Evolutionary conservation across 2,329 filamentous ascomycete species (phyloP).

Genomic region (Basipetospora chlamydospora): DNA sequence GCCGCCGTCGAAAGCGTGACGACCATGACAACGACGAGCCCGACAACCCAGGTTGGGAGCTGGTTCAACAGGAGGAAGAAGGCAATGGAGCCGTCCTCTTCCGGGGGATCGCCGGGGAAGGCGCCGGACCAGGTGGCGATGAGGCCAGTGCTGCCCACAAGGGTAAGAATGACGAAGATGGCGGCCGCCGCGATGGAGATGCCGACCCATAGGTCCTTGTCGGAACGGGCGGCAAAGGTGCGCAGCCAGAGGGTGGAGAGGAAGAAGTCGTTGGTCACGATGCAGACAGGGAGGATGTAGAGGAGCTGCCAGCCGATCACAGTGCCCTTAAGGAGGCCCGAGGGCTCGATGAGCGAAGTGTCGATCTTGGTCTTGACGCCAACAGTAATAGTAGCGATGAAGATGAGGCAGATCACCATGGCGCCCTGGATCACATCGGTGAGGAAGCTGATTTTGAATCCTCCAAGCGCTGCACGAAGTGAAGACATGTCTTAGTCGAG

Average conservation of each 20-base stretch:
- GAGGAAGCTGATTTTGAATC: conserved; percentile 71
- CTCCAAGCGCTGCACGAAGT: conserved; percentile 64
- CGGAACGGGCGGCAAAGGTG: conserved; percentile 65
- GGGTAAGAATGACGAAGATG: conserved; percentile 54
- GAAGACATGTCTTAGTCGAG: too few species aligned
- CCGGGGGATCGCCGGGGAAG: conserved; percentile 45
- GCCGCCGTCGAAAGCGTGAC: conserved; percentile 62
- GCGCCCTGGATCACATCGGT: conserved; percentile 70
- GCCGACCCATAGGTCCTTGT: conserved; percentile 64
- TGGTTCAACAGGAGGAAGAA: conserved; percentile 62
- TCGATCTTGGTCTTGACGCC: conserved; percentile 63
- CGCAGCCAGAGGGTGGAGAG: conserved; percentile 74
- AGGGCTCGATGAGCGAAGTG: conserved; percentile 49
- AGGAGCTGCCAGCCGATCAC: conserved; percentile 73
- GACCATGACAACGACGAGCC: conserved; percentile 68
- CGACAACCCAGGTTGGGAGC: conserved; percentile 68
- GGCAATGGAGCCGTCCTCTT: conserved; percentile 48
- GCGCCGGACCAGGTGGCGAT: conserved; percentile 68
- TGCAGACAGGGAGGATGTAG: conserved; percentile 69
- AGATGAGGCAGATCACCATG: conserved; percentile 62
- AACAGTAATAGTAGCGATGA: conserved; percentile 65
- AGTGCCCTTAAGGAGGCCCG: conserved; percentile 51
- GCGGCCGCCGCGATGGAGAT: conserved; percentile 50
- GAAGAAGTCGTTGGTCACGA: conserved; percentile 79
- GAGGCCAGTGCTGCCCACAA: conserved; percentile 60